Conservation (phyloP, 768 basidiomycete species). For the Solioccasus polychromus region DNA sequence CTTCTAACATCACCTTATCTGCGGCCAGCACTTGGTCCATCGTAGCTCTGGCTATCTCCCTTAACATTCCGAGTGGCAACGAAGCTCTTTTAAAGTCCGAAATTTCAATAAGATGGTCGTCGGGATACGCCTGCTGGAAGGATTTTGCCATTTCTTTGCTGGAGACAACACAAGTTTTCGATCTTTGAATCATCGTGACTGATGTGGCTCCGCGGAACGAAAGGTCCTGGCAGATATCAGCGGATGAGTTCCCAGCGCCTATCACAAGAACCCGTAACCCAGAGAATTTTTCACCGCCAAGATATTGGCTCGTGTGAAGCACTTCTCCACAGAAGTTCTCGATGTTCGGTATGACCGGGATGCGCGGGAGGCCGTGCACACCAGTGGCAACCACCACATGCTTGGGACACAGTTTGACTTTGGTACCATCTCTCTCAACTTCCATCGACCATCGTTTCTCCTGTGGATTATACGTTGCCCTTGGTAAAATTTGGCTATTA, state of each 20-base stretch:
- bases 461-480: neutral
- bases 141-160: neutral
- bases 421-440: neutral
- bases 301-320: conserved; percentile 4
- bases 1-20: conserved; percentile 5
- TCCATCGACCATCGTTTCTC: conserved; percentile 4
- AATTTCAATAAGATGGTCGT: conserved; percentile 1
- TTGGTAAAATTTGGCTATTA: conserved; percentile 4
- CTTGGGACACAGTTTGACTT: neutral
- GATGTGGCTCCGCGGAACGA: conserved; percentile 4
- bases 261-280: conserved; percentile 20
- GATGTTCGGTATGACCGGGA: neutral
- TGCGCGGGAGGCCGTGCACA: neutral
- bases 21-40: neutral
- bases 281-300: conserved; percentile 24
- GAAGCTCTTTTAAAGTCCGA: conserved; percentile 5
- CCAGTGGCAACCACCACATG: conserved; percentile 5
- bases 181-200: conserved; percentile 3
- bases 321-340: conserved; percentile 6
- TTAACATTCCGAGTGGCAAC: conserved; percentile 1
- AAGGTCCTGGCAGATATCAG: conserved; percentile 8
- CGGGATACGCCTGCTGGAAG: neutral
- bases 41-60: neutral
- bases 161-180: conserved; percentile 6
- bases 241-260: neutral